phyloP scores from a whole-genome alignment of 495 filamentous ascomycete species.

The Aspergillus steynii region DNA sequence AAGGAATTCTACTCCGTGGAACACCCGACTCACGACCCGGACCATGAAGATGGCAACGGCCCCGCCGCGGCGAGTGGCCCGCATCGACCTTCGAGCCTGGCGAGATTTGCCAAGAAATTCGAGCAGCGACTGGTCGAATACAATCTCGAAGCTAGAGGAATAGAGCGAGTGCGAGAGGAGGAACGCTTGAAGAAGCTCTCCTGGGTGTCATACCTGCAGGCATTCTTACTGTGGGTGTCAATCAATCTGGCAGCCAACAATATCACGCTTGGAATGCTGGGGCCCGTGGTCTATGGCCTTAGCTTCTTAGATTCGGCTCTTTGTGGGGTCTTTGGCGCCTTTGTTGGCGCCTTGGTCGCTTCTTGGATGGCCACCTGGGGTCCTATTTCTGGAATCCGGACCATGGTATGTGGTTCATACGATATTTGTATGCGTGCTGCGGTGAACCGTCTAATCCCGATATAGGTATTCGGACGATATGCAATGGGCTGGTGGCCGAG shows the following conservation, averaged over 20 bases:
- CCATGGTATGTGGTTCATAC: constrained; percentile 49
- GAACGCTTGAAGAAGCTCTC: constrained; percentile 55
- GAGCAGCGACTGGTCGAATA: constrained; percentile 50
- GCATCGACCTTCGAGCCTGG: constrained; percentile 30
- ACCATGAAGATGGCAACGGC: constrained; percentile 25
- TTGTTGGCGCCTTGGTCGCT: constrained; percentile 59
- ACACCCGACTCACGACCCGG: constrained; percentile 12
- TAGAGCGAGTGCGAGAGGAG: constrained; percentile 64
- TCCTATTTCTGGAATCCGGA: constrained; percentile 67
- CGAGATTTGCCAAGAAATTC: constrained; percentile 34
- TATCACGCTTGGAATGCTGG: constrained; percentile 72
- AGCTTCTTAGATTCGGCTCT: constrained; percentile 67
- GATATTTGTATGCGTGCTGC: background rate
- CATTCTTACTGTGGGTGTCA: constrained; percentile 69
- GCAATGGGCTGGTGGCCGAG: constrained; percentile 81
- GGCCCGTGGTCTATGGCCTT: constrained; percentile 65
- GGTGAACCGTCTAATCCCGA: constrained; percentile 9
- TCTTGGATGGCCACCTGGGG: constrained; percentile 76
- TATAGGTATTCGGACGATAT: constrained; percentile 65
- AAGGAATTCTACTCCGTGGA: constrained; percentile 23
- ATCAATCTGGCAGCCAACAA: constrained; percentile 79
- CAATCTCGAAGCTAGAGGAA: constrained; percentile 71
- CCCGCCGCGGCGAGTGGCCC: constrained; percentile 17
- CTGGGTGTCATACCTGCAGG: constrained; percentile 62
- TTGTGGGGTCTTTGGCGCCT: constrained; percentile 63